Base-by-base conservation (phyloP, 805 yeast species). In the Candida verbasci region DNA sequence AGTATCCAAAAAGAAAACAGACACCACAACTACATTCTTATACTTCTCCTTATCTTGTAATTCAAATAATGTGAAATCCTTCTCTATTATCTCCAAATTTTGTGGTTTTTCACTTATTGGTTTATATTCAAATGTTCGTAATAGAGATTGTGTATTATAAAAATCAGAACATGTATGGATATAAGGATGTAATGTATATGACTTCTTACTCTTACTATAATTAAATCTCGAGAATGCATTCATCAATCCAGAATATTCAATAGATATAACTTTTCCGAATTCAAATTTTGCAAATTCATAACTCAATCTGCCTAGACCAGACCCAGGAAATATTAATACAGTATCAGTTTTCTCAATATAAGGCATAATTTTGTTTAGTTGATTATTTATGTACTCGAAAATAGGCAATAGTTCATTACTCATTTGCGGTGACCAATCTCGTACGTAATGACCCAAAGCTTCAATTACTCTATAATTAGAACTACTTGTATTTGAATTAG, bases 1-100 rank as follows among this genome's bases (percentile, higher is more conserved):
- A 0, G 97, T 91, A 58, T 91, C 97, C 18, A 91, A 68, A 60
- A 91, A 89, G 52, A 83, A 91, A 4, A 82, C 82, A 0, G 85
- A 71, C 3, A 80, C 74, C 1, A 84, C 65, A 4, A 82, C 71
- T 15, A 82, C 60, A 38, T 70, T 70, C 3, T 49, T 39, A 0
- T 50, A 48, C 8, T 42, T 37, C 3, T 56, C 45, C 1, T 56
- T 52, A 4, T 68, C 37, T 1, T 58, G 53, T 10, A 41, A 35
- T 17, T 47, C 29, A 47, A 82, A 78, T 34, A 66, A 62, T 30
- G 77, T 65, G 52, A 91, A 87, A 56, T 89, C 88, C 11, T 78
- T 82, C 38, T 73, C 72, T 39, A 68, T 65, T 11, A 77, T 52
- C 2, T 46, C 45, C 28, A 84, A 56, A 44, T 73, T 78, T 0